phyloP scores from a whole-genome alignment of 2,329 filamentous ascomycete genomes.

The Neocucurbitaria cava region DNA sequence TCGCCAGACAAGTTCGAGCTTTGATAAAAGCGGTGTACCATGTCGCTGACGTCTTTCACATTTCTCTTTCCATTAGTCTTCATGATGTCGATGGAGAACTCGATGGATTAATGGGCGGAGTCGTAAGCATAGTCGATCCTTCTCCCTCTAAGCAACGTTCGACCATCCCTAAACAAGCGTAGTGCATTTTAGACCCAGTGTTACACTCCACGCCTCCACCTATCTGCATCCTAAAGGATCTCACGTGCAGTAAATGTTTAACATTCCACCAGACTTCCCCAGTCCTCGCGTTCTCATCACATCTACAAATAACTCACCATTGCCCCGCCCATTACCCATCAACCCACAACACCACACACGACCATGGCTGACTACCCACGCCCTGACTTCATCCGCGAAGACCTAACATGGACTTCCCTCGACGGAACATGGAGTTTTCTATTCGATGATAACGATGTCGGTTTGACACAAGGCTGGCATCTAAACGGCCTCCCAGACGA shows the following conservation, averaged over 20 bases:
- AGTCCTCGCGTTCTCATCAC: not conserved
- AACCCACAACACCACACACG: not conserved
- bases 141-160: not conserved
- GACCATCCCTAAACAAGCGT: constrained; percentile 4
- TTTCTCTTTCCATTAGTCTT: not conserved
- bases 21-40: not conserved
- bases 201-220: constrained; percentile 16
- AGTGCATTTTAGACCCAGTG: constrained; percentile 3
- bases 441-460: constrained; percentile 70
- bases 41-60: no score
- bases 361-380: constrained; percentile 61
- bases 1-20: not conserved
- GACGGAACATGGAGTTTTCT: constrained; percentile 70
- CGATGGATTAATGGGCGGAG: not conserved
- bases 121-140: not conserved
- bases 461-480: constrained; percentile 63
- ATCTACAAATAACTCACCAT: not conserved
- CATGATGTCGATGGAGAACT: not conserved
- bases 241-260: constrained; percentile 12
- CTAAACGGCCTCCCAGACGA: constrained; percentile 57
- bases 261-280: not conserved
- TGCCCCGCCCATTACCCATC: not conserved
- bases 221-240: constrained; percentile 1
- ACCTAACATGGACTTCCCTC: constrained; percentile 65
- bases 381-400: constrained; percentile 67